Percentiles rank a stretch among this genome's conserved stretches.
Conservation (phyloP, 2,329 filamentous ascomycete species). For the Xylariaceae sp. region DNA sequence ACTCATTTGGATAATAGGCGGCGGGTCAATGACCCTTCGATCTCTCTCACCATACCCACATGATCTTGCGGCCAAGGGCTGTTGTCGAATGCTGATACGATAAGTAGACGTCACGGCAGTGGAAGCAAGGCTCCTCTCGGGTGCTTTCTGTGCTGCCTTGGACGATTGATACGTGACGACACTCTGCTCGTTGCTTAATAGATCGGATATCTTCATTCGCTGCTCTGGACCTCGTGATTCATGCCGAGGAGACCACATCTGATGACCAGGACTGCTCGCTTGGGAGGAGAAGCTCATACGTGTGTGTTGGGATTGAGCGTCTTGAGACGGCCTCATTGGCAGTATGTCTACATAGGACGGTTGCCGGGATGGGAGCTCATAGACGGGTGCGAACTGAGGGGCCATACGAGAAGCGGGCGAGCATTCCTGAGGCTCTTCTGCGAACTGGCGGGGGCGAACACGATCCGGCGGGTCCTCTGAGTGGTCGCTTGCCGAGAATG, state of each 20-base stretch:
- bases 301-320: slow-evolving; percentile 19
- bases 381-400: slow-evolving; percentile 16
- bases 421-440: slow-evolving; percentile 16
- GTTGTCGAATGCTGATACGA: slow-evolving; percentile 62
- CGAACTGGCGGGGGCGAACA: slow-evolving; percentile 18
- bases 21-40: slow-evolving; percentile 75
- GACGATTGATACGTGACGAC: slow-evolving; percentile 18
- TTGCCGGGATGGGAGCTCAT: slow-evolving; percentile 16
- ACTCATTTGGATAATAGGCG: slow-evolving; percentile 71
- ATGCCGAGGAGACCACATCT: slow-evolving; percentile 23
- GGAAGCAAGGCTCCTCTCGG: slow-evolving; percentile 16
- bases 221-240: slow-evolving; percentile 26
- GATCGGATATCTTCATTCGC: slow-evolving; percentile 31
- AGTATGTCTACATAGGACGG: slow-evolving; percentile 19
- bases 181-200: slow-evolving; percentile 28
- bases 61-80: slow-evolving; percentile 70
- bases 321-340: slow-evolving; percentile 17
- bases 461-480: slow-evolving; percentile 23
- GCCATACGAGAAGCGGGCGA: slow-evolving; percentile 18
- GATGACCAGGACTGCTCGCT: slow-evolving; percentile 18
- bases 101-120: slow-evolving; percentile 32
- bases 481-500: slow-evolving; percentile 21
- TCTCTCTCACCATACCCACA: slow-evolving; percentile 82
- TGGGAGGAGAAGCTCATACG: slow-evolving; percentile 20
- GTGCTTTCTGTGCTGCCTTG: slow-evolving; percentile 25